phyloP scores from a whole-genome alignment of 139 green algal species.

The Haematococcus lacustris region DNA sequence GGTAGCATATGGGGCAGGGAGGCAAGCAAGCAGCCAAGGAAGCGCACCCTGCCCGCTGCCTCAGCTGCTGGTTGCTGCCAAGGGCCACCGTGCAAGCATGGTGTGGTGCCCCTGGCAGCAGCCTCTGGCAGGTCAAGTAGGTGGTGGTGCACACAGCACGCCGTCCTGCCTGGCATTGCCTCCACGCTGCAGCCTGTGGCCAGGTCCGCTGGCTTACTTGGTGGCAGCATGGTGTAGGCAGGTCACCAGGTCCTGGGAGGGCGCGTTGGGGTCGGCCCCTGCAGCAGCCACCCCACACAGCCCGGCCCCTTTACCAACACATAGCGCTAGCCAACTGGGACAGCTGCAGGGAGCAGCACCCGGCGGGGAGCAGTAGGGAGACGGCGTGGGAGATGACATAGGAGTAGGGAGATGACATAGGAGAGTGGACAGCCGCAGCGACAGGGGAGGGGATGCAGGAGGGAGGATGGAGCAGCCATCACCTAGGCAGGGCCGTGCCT shows the following conservation, averaged over 20 bases:
- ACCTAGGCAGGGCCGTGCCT: background rate
- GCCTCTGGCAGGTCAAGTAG: background rate
- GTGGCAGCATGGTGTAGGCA: background rate
- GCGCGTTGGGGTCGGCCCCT: constrained; percentile 39
- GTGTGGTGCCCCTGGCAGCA: background rate
- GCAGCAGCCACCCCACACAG: constrained; percentile 23
- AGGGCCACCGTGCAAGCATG: no score
- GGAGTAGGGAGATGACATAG: background rate
- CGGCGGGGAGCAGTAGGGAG: background rate
- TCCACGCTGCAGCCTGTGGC: background rate
- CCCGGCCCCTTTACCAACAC: constrained; percentile 22
- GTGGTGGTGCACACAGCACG: background rate
- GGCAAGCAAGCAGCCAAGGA: no score
- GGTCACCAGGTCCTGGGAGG: constrained; percentile 46
- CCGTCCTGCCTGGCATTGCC: background rate
- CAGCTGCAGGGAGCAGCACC: constrained; percentile 16
- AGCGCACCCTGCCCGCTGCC: no score
- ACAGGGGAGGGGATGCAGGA: background rate
- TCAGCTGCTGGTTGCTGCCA: no score
- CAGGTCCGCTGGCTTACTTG: background rate
- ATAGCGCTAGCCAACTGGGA: constrained; percentile 42
- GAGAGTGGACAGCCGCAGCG: background rate
- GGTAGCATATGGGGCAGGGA: no score
- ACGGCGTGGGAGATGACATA: background rate
- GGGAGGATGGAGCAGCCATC: background rate